A percentile compares a stretch with the other conserved stretches of the same genome.
Evolutionary conservation across 805 yeast species (phyloP).

Genomic region (Monosporozyma unispora): DNA sequence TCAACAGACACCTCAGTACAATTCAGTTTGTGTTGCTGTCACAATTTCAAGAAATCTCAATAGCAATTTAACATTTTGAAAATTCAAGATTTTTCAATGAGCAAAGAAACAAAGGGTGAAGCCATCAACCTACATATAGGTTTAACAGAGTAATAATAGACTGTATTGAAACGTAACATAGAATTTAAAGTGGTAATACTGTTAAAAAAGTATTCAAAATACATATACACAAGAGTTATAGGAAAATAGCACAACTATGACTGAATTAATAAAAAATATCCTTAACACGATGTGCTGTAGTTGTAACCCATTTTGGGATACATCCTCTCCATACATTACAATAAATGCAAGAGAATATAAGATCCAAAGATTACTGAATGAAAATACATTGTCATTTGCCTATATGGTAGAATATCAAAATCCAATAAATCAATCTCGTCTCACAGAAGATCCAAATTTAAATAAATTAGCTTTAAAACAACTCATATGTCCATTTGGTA

Average conservation of each 20-base stretch:
- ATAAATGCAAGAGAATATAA: slow-evolving; percentile 56
- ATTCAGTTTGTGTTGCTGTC: no score
- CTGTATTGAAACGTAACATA: no score
- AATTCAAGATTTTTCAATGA: no score
- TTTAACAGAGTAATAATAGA: no score
- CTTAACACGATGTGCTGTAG: slow-evolving; percentile 19
- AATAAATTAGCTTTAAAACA: slow-evolving; percentile 63
- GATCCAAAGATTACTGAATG: slow-evolving; percentile 70
- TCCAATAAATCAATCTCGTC: not conserved
- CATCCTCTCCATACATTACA: slow-evolving; percentile 34
- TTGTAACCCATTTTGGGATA: slow-evolving; percentile 35
- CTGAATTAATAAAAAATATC: slow-evolving; percentile 1
- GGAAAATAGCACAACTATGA: not conserved
- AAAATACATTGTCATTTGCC: slow-evolving; percentile 83
- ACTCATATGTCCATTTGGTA: slow-evolving; percentile 79
- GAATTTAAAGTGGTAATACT: no score
- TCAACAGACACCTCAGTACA: no score
- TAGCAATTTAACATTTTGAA: no score
- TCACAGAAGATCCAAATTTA: not conserved
- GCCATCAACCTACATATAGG: not conserved
- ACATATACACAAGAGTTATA: no score
- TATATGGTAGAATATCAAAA: slow-evolving; percentile 30
- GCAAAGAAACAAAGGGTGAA: no score
- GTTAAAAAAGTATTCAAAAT: no score
- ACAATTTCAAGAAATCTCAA: no score